Evolutionary conservation across 768 basidiomycete genomes (phyloP).

Genomic region (Nevesoporus exiguus): DNA sequence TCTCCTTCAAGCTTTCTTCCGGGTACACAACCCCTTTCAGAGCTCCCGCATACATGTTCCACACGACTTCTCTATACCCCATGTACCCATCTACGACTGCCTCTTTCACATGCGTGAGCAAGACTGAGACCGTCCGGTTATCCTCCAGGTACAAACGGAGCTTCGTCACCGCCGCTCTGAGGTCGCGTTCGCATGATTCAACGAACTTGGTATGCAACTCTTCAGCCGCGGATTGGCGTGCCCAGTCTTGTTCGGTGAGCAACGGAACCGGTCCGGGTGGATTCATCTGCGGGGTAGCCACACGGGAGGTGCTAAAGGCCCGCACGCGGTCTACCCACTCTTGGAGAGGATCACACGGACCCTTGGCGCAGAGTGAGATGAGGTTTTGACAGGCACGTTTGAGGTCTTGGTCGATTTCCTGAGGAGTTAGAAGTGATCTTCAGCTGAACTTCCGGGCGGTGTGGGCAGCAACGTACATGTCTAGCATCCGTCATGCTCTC

Average conservation of each 20-base stretch:
- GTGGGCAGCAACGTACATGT: slow-evolving; percentile 45
- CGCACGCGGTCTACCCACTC: slow-evolving; percentile 59
- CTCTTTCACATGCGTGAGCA: slow-evolving; percentile 74
- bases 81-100: slow-evolving; percentile 73
- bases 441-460: not conserved
- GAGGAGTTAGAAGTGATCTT: slow-evolving; percentile 2
- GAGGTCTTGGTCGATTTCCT: slow-evolving; percentile 87
- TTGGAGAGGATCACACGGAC: slow-evolving; percentile 57
- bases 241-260: slow-evolving; percentile 45
- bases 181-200: slow-evolving; percentile 49
- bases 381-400: slow-evolving; percentile 83
- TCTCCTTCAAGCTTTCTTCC: slow-evolving; percentile 37
- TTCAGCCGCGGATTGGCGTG: slow-evolving; percentile 47
- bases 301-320: slow-evolving; percentile 29
- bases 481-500: slow-evolving; percentile 70
- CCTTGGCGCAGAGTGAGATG: slow-evolving; percentile 58
- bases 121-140: slow-evolving; percentile 69
- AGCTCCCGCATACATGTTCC: slow-evolving; percentile 43
- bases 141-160: slow-evolving; percentile 80
- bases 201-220: slow-evolving; percentile 54
- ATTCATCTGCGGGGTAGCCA: slow-evolving; percentile 15
- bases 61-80: slow-evolving; percentile 63
- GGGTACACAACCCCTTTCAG: slow-evolving; percentile 34
- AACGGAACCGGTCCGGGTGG: slow-evolving; percentile 17
- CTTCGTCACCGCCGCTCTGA: slow-evolving; percentile 52